Evolutionary conservation across 2,329 filamentous ascomycete genomes (phyloP), one percentile per base, ranked within the genome.

Genomic region (Cytospora chrysosperma): DNA sequence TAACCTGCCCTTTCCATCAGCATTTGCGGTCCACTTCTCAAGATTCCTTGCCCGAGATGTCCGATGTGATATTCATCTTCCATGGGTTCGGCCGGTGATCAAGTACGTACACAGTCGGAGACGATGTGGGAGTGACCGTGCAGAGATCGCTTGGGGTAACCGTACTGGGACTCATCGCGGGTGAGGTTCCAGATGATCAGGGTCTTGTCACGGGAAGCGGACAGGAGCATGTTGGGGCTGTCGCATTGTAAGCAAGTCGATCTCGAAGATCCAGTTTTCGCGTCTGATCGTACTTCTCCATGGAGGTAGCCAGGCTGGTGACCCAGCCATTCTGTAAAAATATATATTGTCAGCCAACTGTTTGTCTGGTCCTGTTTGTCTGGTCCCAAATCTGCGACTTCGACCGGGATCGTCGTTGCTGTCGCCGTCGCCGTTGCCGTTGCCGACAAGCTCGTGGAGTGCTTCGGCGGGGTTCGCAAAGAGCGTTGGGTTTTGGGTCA

Each of bases 101-200:
- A 55, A 63, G 59, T 59, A 91, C 92, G 75, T 95, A 96, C 95
- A 85, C 95, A 98, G 90, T 99, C 95, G 81, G 95, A 98, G 79
- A 99, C 93, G 81, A 99, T 99, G 90, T 99, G 95, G 71, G 93
- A 97, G 88, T 99, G 95, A 77, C 95, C 95, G 85, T 96, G 90
- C 74, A 99, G 93, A 78, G 92, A 96, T 84, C 95, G 90, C 89
- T 99, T 98, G 78, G 95, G 95, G 88, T 97, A 97, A 75, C 95
- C 95, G 87, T 98, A 99, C 79, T 92, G 90, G 79, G 89, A 88
- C 85, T 98, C 95, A 82, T 98, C 93, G 83, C 95, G 94, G 82
- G 95, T 98, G 77, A 99, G 88, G 88, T 97, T 97, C 95, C 95
- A 99, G 88, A 99, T 96, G 85, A 99, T 99, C 80, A 99, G 86